Percentiles rank a stretch among this genome's conserved stretches.
Evolutionary conservation across 73 alveolate genomes (phyloP).

Genomic region (Tetrahymena thermophila): DNA sequence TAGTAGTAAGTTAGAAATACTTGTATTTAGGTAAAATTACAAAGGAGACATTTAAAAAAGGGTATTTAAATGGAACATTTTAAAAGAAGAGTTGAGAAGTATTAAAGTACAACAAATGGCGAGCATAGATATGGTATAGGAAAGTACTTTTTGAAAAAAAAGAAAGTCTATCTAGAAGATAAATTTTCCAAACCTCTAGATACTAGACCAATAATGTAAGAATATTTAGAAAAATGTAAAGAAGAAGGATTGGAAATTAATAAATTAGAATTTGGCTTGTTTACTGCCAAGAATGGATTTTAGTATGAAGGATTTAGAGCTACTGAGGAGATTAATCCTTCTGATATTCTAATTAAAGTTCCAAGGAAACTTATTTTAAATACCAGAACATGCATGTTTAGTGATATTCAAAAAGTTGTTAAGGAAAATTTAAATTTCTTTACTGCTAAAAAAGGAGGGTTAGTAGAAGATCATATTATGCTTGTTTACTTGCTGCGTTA

Average conservation of each 20-base stretch:
- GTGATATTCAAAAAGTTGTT: constrained; percentile 14
- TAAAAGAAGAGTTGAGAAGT: neutral
- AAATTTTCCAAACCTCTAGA: neutral
- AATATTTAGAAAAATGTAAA: constrained; percentile 7
- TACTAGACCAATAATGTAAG: neutral
- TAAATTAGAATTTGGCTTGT: constrained; percentile 19
- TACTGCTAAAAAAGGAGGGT: neutral
- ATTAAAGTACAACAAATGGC: neutral
- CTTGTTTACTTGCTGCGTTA: constrained; percentile 21
- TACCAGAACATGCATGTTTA: constrained; percentile 20
- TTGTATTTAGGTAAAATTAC: neutral
- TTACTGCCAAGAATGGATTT: constrained; percentile 27
- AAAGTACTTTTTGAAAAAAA: neutral
- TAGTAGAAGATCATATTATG: constrained; percentile 24
- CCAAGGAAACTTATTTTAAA: constrained; percentile 17
- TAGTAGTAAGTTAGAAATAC: neutral
- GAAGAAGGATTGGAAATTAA: constrained; percentile 16
- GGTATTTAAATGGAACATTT: neutral
- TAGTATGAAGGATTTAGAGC: constrained; percentile 36
- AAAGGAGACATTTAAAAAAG: neutral
- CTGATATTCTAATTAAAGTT: constrained; percentile 16
- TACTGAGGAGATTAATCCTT: constrained; percentile 17
- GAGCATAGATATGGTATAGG: neutral
- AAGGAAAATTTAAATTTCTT: constrained; percentile 23
- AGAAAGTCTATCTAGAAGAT: neutral